Evolutionary conservation across 148 eudicot species (phyloP), one percentile per base, ranked within the genome.

Genomic region (Vaccinium corymbosum): DNA sequence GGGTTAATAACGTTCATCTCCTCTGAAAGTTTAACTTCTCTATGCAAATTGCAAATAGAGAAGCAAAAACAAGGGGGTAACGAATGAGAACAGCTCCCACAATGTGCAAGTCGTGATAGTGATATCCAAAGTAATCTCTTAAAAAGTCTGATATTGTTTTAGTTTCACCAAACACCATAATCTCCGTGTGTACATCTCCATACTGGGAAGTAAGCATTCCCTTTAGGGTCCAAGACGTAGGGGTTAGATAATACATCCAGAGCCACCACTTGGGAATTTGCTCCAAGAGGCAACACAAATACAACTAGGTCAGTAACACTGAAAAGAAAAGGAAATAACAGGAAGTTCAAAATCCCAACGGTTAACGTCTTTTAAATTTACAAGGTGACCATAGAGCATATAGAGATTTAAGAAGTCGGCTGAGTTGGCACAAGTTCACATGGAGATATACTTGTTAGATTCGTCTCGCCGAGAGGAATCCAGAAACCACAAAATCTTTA

Each of bases 181-280:
- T 61, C 11, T 61, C 2, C 1, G 7, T 8, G 12, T 61, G 68
- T n/a, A 61, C 27, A 8, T 61, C 27, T 61, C 68, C 68, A 61
- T 61, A 61, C 68, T 61, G 68, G 8, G 68, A 61, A 61, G 68
- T 61, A 7, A 61, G n/a, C 68, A 61, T 61, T 25, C 68, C 68
- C 5, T 61, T 61, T n/a, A n/a, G 68, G 27, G 68, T 20, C 68
- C 68, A 61, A 61, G 68, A 7, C 1, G 27, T n/a, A 20, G 27
- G 66, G 66, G 9, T 61, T 61, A 61, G 66, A 61, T 61, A 61
- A 61, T 61, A 61, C 25, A 61, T 61, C 66, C 27, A 61, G 12
- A 61, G 66, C 66, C 66, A 61, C 66, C 66, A 61, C 66, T 61
- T 61, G 66, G 66, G 66, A 61, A 61, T 19, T 61, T 61, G 66